Conservation (phyloP, 2,329 filamentous ascomycete genomes). For the Venturia carpophila region DNA sequence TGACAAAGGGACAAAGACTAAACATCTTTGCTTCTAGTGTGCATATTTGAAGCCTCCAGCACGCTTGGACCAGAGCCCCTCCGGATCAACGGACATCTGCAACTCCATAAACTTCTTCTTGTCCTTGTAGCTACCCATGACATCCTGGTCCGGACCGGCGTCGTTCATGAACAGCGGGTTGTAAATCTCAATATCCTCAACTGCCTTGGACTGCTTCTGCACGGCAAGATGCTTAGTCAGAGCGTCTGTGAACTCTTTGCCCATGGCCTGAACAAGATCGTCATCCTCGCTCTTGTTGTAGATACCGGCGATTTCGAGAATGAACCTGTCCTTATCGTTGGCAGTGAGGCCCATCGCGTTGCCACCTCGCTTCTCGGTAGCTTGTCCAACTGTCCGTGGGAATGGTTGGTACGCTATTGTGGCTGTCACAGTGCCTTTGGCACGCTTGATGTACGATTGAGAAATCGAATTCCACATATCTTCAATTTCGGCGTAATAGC, state of each 20-base stretch:
- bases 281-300: conserved; percentile 23
- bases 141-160: conserved; percentile 30
- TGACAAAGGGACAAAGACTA: no score
- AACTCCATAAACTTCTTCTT: conserved; percentile 29
- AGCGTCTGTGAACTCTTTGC: conserved; percentile 21
- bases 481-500: conserved; percentile 31
- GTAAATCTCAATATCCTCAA: neutral
- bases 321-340: conserved; percentile 23
- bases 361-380: conserved; percentile 10
- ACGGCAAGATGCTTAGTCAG: conserved; percentile 16
- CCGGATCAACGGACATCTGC: conserved; percentile 28
- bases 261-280: conserved; percentile 18
- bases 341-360: conserved; percentile 18
- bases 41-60: conserved; percentile 20
- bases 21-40: neutral
- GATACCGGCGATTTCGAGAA: conserved; percentile 20
- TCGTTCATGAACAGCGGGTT: conserved; percentile 22
- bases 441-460: conserved; percentile 24
- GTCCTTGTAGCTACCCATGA: conserved; percentile 26
- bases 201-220: neutral
- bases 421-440: conserved; percentile 24
- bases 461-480: conserved; percentile 27
- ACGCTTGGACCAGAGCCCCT: conserved; percentile 26
- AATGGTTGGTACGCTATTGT: conserved; percentile 31
- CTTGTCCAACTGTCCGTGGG: conserved; percentile 23